These are phyloP conservation scores for Aspergillus tamarii DNA, from an alignment of 2,329 filamentous ascomycete genomes.

Conservation along the genomic window DNA sequence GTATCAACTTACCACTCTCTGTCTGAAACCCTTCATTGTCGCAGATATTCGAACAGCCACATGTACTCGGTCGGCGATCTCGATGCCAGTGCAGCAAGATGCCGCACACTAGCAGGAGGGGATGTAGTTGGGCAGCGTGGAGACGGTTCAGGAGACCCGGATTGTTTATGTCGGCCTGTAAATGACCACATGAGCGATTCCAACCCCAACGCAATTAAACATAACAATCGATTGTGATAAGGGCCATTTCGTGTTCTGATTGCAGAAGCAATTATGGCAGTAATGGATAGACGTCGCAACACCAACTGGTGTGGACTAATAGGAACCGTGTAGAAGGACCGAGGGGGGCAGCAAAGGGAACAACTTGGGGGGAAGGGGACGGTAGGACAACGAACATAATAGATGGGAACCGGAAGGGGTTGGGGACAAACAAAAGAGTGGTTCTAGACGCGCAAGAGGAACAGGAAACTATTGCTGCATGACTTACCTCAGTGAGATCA, in stretches of 20 bases:
- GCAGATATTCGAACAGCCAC: conserved; percentile 39
- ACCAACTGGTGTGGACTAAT: not conserved
- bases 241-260: not conserved
- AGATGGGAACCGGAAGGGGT: conserved; percentile 12
- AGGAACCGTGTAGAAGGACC: not conserved
- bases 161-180: conserved; percentile 37
- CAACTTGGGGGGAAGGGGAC: conserved; percentile 10
- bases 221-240: conserved; percentile 10
- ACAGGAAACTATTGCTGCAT: conserved; percentile 19
- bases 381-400: conserved; percentile 6
- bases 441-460: conserved; percentile 19
- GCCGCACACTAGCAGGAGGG: conserved; percentile 41
- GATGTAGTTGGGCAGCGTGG: conserved; percentile 23
- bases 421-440: conserved; percentile 18
- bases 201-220: conserved; percentile 20
- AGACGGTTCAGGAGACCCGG: conserved; percentile 29
- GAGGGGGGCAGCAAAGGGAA: conserved; percentile 15
- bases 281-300: not conserved
- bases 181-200: conserved; percentile 33
- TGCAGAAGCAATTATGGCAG: not conserved
- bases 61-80: conserved; percentile 38
- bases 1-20: conserved; percentile 81
- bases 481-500: conserved; percentile 24
- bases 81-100: conserved; percentile 39
- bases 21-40: conserved; percentile 96